phyloP scores from a whole-genome alignment of 116 monocot species.

The Cymodocea nodosa region DNA sequence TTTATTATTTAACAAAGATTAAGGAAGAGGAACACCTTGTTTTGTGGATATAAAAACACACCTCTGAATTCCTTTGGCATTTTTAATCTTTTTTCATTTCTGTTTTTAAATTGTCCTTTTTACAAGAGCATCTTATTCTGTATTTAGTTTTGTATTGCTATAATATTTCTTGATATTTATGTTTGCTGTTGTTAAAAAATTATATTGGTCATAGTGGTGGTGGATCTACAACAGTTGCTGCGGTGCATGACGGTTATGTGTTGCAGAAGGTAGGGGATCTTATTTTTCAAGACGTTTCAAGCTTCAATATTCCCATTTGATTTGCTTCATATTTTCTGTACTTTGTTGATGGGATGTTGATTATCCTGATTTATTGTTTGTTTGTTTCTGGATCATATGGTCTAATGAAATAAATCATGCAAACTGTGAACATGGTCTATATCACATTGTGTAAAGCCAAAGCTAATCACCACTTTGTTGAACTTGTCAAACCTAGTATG shows the following conservation, averaged over 20 bases:
- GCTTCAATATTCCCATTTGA: background rate
- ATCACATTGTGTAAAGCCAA: too few species aligned
- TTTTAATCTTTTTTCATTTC: background rate
- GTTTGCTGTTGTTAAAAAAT: background rate
- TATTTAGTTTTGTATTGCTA: background rate
- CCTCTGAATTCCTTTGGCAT: background rate
- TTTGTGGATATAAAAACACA: background rate
- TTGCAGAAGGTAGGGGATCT: conserved; percentile 72
- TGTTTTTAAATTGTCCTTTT: background rate
- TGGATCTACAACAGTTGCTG: conserved; percentile 93
- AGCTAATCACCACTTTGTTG: too few species aligned
- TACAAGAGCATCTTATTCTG: background rate
- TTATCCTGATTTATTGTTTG: too few species aligned
- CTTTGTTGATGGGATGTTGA: too few species aligned
- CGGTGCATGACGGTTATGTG: conserved; percentile 96
- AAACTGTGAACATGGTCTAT: too few species aligned
- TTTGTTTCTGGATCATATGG: too few species aligned
- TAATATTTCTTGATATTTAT: background rate
- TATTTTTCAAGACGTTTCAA: background rate
- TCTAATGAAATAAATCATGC: too few species aligned
- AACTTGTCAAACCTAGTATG: too few species aligned
- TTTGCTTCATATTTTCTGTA: too few species aligned
- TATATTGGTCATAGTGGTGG: conserved; percentile 44
- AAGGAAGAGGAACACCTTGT: too few species aligned
- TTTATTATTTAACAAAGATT: too few species aligned